Evolutionary conservation across 2,329 filamentous ascomycete genomes (phyloP), one percentile per base, ranked within the genome.

Genomic region (Penicillium italicum): DNA sequence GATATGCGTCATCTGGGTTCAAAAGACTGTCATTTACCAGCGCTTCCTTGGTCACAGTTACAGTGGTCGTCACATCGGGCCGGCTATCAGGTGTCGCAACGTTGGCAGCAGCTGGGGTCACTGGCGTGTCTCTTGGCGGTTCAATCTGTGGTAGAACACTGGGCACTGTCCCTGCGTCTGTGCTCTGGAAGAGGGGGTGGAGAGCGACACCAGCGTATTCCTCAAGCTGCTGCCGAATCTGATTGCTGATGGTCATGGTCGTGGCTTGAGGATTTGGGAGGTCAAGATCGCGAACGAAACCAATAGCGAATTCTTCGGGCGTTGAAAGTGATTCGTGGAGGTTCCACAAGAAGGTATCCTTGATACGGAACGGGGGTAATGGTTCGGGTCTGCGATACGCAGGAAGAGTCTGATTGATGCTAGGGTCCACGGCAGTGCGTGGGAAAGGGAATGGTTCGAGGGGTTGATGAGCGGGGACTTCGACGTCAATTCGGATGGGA

Each of bases 261-360:
- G 91, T 83, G 14, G 79, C 74, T 16, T 81, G 80, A 49, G 87
- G 83, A 58, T 90, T 87, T 4, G 93, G 93, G 40, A 99, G 83
- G 71, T 99, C 94, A 40, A 99, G 82, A 70, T 99, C 94, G 62
- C 96, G 90, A 1, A 96, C 92, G 62, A 97, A 85, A 1, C 83
- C 86, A 65, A 89, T 84, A n/a, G 94, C 94, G 71, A 97, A 99
- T 69, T 96, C 89, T 69, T 99, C 94, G 0, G 94, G 96, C 0
- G 94, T 99, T 49, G 92, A 89, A 56, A 97, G 79, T 0, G 90
- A 89, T 77, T 99, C 94, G 74, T 97, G 93, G 14, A 99, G 81
- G 67, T 99, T 99, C 94, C 94, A 99, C 50, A 97, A 77, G 67
- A 99, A 97, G n/a, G 90, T 88, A 66, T 99, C 94, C 67, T 95